These are phyloP conservation scores for Metschnikowia lunata DNA, from an alignment of 805 yeast genomes.

Conservation along the genomic window DNA sequence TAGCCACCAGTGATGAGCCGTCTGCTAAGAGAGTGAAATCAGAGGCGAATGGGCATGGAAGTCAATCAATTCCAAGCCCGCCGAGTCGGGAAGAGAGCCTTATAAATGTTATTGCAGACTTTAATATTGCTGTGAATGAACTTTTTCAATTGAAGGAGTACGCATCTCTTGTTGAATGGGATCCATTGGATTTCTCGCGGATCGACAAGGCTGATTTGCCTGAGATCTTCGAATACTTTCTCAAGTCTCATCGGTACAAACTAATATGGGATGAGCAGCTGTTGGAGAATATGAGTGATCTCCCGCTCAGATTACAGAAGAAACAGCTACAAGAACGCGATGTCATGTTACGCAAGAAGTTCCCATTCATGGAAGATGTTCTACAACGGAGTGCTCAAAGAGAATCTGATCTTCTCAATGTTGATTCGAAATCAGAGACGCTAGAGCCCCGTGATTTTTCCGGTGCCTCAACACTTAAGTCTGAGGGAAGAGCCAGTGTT, in stretches of 20 bases:
- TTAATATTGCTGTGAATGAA: slow-evolving; percentile 52
- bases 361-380: slow-evolving; percentile 34
- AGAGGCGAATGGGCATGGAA: slow-evolving; percentile 1
- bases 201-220: slow-evolving; percentile 24
- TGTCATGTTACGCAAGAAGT: slow-evolving; percentile 25
- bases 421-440: not conserved
- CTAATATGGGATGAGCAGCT: slow-evolving; percentile 32
- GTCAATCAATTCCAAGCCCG: not conserved
- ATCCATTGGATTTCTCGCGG: slow-evolving; percentile 44
- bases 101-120: slow-evolving; percentile 42
- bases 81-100: slow-evolving; percentile 2
- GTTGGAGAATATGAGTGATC: slow-evolving; percentile 19
- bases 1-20: slow-evolving; percentile 2
- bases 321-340: slow-evolving; percentile 35
- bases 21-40: slow-evolving; percentile 6
- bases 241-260: slow-evolving; percentile 23
- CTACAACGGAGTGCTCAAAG: slow-evolving; percentile 19
- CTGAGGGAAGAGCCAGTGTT: not conserved
- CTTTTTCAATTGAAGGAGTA: slow-evolving; percentile 60
- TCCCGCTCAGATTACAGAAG: slow-evolving; percentile 40
- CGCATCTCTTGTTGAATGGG: slow-evolving; percentile 58
- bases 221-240: slow-evolving; percentile 30
- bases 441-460: not conserved
- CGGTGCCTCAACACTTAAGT: not conserved
- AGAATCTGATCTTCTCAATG: slow-evolving; percentile 20